phyloP scores from a whole-genome alignment of 2,329 filamentous ascomycete species.

The Ilyonectria destructans region DNA sequence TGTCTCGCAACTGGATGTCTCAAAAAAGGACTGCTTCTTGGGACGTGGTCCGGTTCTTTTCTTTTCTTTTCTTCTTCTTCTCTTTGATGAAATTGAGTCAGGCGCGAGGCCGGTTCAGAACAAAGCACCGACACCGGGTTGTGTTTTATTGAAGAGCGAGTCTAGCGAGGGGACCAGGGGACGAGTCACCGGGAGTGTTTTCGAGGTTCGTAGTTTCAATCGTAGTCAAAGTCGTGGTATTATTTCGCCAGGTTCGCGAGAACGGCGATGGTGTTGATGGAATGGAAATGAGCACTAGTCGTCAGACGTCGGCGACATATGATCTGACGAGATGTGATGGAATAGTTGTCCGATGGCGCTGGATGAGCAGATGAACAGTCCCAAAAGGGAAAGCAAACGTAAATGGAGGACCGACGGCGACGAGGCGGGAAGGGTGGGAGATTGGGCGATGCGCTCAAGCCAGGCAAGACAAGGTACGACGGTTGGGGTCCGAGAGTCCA shows the following conservation, averaged over 20 bases:
- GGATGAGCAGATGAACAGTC: conserved; percentile 13
- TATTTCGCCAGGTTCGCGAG: not conserved
- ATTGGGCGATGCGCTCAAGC: conserved; percentile 19
- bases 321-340: conserved; percentile 14
- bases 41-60: conserved; percentile 1
- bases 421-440: conserved; percentile 17
- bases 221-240: not conserved
- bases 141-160: conserved; percentile 6
- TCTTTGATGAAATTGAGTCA: conserved; percentile 7
- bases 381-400: conserved; percentile 13
- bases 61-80: not conserved
- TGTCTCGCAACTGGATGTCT: conserved; percentile 5
- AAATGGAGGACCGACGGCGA: not conserved
- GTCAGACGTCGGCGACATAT: conserved; percentile 5
- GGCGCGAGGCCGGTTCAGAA: not conserved
- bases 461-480: conserved; percentile 1
- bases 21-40: not conserved
- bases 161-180: conserved; percentile 3
- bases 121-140: not conserved
- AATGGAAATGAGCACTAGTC: not conserved
- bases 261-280: conserved; percentile 1
- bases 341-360: conserved; percentile 23
- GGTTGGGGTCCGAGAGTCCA: not conserved
- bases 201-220: not conserved
- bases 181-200: not conserved